Conservation (phyloP, 2,329 filamentous ascomycete species). For the Sodiomyces alkalinus region DNA sequence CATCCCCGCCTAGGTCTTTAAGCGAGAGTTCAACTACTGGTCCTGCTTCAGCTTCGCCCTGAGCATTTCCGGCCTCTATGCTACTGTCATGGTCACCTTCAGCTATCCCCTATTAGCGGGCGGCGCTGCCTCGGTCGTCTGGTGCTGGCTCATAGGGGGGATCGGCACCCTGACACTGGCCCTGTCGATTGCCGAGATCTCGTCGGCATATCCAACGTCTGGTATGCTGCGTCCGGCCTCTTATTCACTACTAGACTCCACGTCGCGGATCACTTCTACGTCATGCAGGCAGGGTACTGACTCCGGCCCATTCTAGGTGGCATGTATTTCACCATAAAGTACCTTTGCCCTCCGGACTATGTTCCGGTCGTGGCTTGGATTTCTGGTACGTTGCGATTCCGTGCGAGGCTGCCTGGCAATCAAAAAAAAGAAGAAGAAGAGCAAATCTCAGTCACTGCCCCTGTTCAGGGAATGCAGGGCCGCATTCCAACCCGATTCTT, state of each 20-base stretch:
- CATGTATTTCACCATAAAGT: slow-evolving; percentile 39
- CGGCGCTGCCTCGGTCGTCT: slow-evolving; percentile 36
- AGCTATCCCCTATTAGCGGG: slow-evolving; percentile 35
- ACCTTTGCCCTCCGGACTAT: slow-evolving; percentile 29
- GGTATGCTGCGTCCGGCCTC: slow-evolving; percentile 21
- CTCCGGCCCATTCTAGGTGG: slow-evolving; percentile 7
- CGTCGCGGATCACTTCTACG: no score
- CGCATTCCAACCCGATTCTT: no score
- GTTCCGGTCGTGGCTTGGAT: slow-evolving; percentile 35
- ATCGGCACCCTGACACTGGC: slow-evolving; percentile 40
- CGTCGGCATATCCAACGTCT: slow-evolving; percentile 42
- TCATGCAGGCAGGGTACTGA: no score
- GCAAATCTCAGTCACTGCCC: no score
- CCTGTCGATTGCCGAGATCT: slow-evolving; percentile 37
- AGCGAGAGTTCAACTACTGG: slow-evolving; percentile 42
- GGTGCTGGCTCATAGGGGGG: slow-evolving; percentile 43
- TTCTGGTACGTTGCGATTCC: not conserved
- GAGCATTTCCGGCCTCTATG: slow-evolving; percentile 38
- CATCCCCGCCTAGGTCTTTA: slow-evolving; percentile 30
- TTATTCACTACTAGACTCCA: no score
- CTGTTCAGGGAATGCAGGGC: no score
- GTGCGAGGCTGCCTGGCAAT: no score
- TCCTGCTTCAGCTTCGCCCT: slow-evolving; percentile 44
- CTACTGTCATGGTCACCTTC: slow-evolving; percentile 40
- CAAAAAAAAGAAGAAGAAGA: no score